Evolutionary conservation across 2,329 filamentous ascomycete species (phyloP).

Genomic region (Botryosphaeria agaves): DNA sequence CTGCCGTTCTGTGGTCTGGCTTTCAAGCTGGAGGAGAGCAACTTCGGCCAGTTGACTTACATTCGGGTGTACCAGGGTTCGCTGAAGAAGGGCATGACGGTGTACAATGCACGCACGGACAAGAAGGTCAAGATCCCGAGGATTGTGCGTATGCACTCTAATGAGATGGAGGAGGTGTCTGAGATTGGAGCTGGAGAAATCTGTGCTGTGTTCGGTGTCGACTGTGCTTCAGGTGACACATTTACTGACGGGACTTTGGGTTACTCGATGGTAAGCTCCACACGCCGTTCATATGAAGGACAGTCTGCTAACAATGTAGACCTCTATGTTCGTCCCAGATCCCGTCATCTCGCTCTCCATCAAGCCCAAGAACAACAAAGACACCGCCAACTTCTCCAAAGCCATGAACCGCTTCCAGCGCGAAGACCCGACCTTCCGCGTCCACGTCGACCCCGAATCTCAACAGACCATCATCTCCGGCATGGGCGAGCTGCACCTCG

Average conservation of each 20-base stretch:
- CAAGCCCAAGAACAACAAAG: conserved; percentile 83
- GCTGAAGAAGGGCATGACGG: conserved; percentile 70
- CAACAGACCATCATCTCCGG: conserved; percentile 96
- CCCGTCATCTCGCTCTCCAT: conserved; percentile 97
- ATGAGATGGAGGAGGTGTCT: conserved; percentile 93
- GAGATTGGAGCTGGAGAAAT: conserved; percentile 95
- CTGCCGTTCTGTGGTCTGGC: conserved; percentile 89
- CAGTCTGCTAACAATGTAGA: conserved; percentile 15
- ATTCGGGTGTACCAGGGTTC: conserved; percentile 95
- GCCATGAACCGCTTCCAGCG: conserved; percentile 98
- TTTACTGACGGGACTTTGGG: conserved; percentile 88
- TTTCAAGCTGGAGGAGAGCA: conserved; percentile 98
- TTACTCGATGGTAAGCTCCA: conserved; percentile 55
- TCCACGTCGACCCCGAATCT: conserved; percentile 79
- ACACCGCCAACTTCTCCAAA: conserved; percentile 89
- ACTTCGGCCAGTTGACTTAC: conserved; percentile 95
- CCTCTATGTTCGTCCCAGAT: conserved; percentile 95
- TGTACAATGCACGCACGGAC: conserved; percentile 85
- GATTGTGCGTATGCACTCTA: conserved; percentile 98
- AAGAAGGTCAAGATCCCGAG: conserved; percentile 95
- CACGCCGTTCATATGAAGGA: not conserved
- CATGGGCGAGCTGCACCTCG: conserved; percentile 93
- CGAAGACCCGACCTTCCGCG: conserved; percentile 93
- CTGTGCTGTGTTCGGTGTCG: conserved; percentile 93
- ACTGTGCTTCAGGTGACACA: conserved; percentile 93